Evolutionary conservation across 1,284 basidiomycete species (phyloP), one percentile per base, ranked within the genome.

Genomic region (Sporisorium reilianum): DNA sequence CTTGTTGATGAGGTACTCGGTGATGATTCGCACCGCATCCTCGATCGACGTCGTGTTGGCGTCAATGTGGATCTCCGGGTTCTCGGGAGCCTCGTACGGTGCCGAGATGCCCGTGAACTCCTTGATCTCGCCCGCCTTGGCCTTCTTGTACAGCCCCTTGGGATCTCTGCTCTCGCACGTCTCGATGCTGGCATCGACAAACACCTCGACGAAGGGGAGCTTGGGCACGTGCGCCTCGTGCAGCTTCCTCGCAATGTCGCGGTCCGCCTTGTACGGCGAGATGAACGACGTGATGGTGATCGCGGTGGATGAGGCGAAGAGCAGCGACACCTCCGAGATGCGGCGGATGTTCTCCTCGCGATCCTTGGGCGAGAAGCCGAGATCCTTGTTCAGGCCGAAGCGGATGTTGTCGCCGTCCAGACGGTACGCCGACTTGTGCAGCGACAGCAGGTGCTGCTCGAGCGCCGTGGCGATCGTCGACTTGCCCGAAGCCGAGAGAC

Each of bases 81-180:
- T 87, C 63, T 88, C 88, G 7, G 97, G 96, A 9, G 91, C 90
- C 86, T 99, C 97, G 85, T 99, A 99, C 10, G 97, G 97, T 3
- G 97, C 94, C 38, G 94, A 95, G 83, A 99, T 92, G 12, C 97
- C 96, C 48, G 97, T 99, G 87, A 99, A 98, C 72, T 98, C 96
- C 89, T 95, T 96, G 85, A 99, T 98, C 87, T 96, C 93, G 23
- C 97, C 96, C 1, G 92, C 91, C 69, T 95, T 88, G 6, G 97
- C 97, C 86, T 95, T 97, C 88, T 95, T 97, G 88, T 99, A 99
- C 63, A 99, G 87, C 0, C 96, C 97, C 86, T 99, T 99, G 6
- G 97, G 97, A 86, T 99, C 96, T 54, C 97, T 90, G 84, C 90
- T 87, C 86, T 99, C 97, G 38, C 93, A 94, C 44, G 97, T 90